These are phyloP conservation scores for Ramichloridium luteum DNA, from an alignment of 2,329 filamentous ascomycete species.

Conservation along the genomic window DNA sequence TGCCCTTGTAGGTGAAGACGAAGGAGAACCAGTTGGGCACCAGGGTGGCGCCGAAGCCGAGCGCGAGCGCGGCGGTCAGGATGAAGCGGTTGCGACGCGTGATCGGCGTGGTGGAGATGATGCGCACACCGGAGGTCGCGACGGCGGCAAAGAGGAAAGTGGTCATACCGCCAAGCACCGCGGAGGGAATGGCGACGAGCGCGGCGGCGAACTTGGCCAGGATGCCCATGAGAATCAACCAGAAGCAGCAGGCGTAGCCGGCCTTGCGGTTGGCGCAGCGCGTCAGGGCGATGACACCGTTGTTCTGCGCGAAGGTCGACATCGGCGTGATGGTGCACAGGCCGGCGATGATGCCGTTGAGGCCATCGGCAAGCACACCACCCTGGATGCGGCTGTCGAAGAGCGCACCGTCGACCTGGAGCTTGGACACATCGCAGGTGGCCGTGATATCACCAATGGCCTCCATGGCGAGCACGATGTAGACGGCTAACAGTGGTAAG, in stretches of 20 bases:
- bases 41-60: constrained; percentile 50
- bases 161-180: constrained; percentile 42
- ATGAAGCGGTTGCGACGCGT: constrained; percentile 75
- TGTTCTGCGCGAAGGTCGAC: constrained; percentile 73
- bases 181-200: constrained; percentile 58
- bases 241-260: constrained; percentile 65
- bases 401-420: constrained; percentile 58
- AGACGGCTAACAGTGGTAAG: constrained; percentile 50
- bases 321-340: constrained; percentile 71
- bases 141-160: constrained; percentile 72
- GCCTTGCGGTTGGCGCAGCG: constrained; percentile 70
- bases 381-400: constrained; percentile 72
- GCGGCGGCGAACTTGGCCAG: constrained; percentile 75
- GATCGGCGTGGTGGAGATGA: constrained; percentile 59
- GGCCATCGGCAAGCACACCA: constrained; percentile 57
- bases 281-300: constrained; percentile 71
- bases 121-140: constrained; percentile 63
- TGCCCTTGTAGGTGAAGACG: constrained; percentile 60
- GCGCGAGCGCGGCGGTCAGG: constrained; percentile 58
- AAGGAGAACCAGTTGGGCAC: constrained; percentile 33
- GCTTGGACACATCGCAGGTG: constrained; percentile 65
- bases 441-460: constrained; percentile 47
- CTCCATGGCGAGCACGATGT: constrained; percentile 63
- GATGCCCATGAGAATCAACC: constrained; percentile 68
- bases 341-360: constrained; percentile 62